Base-by-base conservation (phyloP, 768 basidiomycete genomes). In the Erythrobasidium yunnanense region DNA sequence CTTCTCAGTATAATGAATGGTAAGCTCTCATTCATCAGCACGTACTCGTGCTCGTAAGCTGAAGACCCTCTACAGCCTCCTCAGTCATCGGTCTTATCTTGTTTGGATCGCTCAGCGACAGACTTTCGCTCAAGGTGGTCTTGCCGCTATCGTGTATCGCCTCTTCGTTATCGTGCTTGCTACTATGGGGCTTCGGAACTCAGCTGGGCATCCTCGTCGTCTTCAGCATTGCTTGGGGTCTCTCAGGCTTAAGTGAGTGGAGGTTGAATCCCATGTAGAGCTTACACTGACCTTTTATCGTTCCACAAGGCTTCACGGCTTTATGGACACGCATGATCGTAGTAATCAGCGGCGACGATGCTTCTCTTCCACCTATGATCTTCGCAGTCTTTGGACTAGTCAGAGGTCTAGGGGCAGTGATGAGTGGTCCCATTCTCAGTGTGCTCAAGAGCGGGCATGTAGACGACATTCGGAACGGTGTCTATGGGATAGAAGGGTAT, bases 171-270 rank as follows among this genome's bases (percentile, higher is more conserved):
- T 25, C 45, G 30, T 63, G 60, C 33, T 35, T 63, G 25, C 46
- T 63, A 2, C 60, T 63, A 13, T 63, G 60, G 60, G 60, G 60
- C 23, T 63, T 63, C 49, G 47, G 32, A 2, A 63, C 60, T 13
- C 20, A 18, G 8, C 29, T 63, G 6, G 32, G 47, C 32, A 49
- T 63, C 18, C 49, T 63, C 8, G 29, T 63, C 2, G 46, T 51
- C 3, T 63, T 63, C 49, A n/a, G 27, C 42, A n/a, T 32, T 32
- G 11, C 52, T 51, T 63, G 60, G 60, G 2, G 32, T 49, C 27
- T 63, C 52, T 29, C 27, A 50, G 2, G 60, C 47, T 25, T 58
- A 23, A 58, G 54, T 55, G 5, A 27, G 23, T 22, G 35, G 35
- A 27, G 7, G 22, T 5, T 50, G 49, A n/a, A n/a, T 6, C 49